Base-by-base conservation (phyloP, 2,329 filamentous ascomycete species). In the Clathrospora elynae region DNA sequence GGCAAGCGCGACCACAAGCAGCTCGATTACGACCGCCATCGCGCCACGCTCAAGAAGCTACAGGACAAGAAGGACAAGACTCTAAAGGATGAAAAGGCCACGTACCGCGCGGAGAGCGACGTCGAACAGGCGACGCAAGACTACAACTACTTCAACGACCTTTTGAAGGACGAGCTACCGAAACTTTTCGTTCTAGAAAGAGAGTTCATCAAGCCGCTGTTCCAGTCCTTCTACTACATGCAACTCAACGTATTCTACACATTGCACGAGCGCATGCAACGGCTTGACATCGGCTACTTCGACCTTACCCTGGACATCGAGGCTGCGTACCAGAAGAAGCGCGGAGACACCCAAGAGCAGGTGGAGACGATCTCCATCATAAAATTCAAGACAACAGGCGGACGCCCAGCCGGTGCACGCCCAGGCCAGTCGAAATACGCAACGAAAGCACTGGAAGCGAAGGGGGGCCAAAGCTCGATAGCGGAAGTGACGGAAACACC, bases 151-250 rank as follows among this genome's bases (percentile, higher is more conserved):
- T 97, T 93, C 79, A 99, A 99, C 75, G 90, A 96, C 64, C 78
- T 99, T 36, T 81, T 99, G 49, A 99, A 99, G 75, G 89, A 95
- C 12, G 93, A 99, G 73, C 77, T 99, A 51, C 93, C 93, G 18
- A 90, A 90, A 71, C 81, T 99, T 8, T 99, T 99, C 72, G 71
- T 76, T 6, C 82, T 99, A 12, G 93, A 99, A 71, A 83, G 86
- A 53, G 87, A 97, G 71, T 97, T 99, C 70, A 99, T 99, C 71
- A 86, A 89, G 57, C 93, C 93, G 2, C 82, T 99, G 6, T 99
- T 99, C 79, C 93, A 97, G 71, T 95, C 89, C 7, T 99, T 99
- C 76, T 99, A 99, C 75, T 99, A 97, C 78, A 99, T 99, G 93
- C 93, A 99, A 73, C 82, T 99, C 55, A 99, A 99, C 72, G 89